Evolutionary conservation across 2,329 filamentous ascomycete genomes (phyloP).

Genomic region (Xylaria digitata): DNA sequence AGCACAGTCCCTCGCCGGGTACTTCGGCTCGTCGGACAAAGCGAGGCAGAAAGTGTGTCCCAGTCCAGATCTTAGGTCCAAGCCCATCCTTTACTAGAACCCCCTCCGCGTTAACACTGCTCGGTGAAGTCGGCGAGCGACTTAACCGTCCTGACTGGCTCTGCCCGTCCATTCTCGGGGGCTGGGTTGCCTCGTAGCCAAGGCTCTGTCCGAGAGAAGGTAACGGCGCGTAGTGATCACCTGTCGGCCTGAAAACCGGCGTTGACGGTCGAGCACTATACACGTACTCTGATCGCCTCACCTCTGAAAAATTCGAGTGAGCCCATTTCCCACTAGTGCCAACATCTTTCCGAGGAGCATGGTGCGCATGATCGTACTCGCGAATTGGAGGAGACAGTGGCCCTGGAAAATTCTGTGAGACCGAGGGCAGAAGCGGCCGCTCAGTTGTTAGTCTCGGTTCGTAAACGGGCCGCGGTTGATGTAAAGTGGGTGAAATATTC

Average conservation of each 20-base stretch:
- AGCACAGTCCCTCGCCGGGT: conserved; percentile 82
- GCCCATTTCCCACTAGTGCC: conserved; percentile 52
- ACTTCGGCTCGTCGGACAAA: conserved; percentile 74
- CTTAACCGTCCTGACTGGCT: conserved; percentile 42
- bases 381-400: conserved; percentile 59
- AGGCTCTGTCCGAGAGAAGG: conserved; percentile 44
- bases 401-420: conserved; percentile 54
- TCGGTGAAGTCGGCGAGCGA: conserved; percentile 48
- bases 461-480: conserved; percentile 60
- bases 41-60: conserved; percentile 73
- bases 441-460: conserved; percentile 60
- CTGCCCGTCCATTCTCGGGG: conserved; percentile 45
- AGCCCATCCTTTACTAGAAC: conserved; percentile 67
- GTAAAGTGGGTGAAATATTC: conserved; percentile 51
- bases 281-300: conserved; percentile 59
- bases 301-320: conserved; percentile 58
- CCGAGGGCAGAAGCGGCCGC: conserved; percentile 51
- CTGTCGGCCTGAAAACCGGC: conserved; percentile 45
- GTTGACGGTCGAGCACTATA: conserved; percentile 58
- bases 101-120: conserved; percentile 55
- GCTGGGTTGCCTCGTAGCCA: conserved; percentile 42
- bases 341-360: conserved; percentile 41
- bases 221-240: conserved; percentile 44
- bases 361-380: conserved; percentile 52
- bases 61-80: conserved; percentile 76